Evolutionary conservation across 1,284 basidiomycete species (phyloP).

Genomic region (Apiotrichum laibachii): DNA sequence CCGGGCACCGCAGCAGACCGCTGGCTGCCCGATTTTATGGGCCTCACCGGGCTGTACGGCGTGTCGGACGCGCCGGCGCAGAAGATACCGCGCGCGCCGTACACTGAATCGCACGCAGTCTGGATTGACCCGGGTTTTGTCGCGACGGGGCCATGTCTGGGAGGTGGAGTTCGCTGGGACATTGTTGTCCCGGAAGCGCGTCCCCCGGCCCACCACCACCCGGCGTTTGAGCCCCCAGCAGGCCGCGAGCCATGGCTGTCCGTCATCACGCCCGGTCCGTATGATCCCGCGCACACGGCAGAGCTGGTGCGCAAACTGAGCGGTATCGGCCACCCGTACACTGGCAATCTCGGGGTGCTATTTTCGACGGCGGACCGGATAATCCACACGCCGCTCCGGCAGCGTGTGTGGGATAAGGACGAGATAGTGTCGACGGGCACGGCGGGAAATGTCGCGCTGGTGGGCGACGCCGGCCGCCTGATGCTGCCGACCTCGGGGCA

Average conservation of each 20-base stretch:
- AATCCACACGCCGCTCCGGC: background rate
- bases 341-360: background rate
- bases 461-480: slow-evolving; percentile 3
- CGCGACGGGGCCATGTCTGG: slow-evolving; percentile 3
- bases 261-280: background rate
- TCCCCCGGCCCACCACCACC: background rate
- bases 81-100: background rate
- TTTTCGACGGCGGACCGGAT: background rate
- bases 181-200: background rate
- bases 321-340: background rate
- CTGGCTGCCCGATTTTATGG: slow-evolving; percentile 1
- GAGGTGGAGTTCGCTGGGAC: background rate
- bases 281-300: background rate
- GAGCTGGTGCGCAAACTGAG: background rate
- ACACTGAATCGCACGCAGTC: background rate
- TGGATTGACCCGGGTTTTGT: slow-evolving; percentile 7
- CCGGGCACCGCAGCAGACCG: background rate
- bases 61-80: background rate
- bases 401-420: slow-evolving; percentile 2
- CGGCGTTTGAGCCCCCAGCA: background rate
- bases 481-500: slow-evolving; percentile 3
- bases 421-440: background rate
- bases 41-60: slow-evolving; percentile 4
- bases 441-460: background rate
- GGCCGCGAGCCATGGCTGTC: background rate